Percentiles rank a stretch among this genome's conserved stretches.
phyloP scores from a whole-genome alignment of 371 early-diverging fungal genomes.

The Chytridium lagenaria region DNA sequence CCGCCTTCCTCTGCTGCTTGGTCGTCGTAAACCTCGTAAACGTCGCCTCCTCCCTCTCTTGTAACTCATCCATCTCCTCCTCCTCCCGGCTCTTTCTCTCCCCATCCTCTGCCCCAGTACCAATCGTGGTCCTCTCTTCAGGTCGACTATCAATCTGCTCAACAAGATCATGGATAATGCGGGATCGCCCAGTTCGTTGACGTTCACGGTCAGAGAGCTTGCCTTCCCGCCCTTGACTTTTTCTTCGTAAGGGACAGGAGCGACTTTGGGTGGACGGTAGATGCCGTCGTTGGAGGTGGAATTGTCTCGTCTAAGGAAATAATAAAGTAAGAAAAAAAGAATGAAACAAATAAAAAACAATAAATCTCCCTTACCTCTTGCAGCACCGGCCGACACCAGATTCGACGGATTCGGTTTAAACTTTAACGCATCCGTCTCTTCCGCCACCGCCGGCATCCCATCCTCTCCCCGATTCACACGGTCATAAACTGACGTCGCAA shows the following conservation, averaged over 20 bases:
- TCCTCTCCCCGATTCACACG: not conserved
- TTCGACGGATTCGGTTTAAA: constrained; percentile 88
- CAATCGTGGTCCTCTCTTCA: constrained; percentile 76
- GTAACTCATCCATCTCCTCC: constrained; percentile 67
- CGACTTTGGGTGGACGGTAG: constrained; percentile 88
- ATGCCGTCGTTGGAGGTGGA: constrained; percentile 55
- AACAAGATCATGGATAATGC: constrained; percentile 86
- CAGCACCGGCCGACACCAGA: constrained; percentile 60
- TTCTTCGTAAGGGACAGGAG: constrained; percentile 88
- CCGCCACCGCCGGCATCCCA: constrained; percentile 8
- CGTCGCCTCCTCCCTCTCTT: constrained; percentile 88
- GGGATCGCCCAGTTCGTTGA: constrained; percentile 74
- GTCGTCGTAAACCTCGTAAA: constrained; percentile 80
- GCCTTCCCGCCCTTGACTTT: constrained; percentile 34
- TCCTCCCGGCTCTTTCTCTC: constrained; percentile 53
- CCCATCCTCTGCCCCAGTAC: constrained; percentile 57
- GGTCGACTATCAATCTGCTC: constrained; percentile 87
- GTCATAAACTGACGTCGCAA: constrained; percentile 14
- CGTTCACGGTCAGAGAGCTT: constrained; percentile 43
- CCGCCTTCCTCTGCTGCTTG: constrained; percentile 70
- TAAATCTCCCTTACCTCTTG: constrained; percentile 48
- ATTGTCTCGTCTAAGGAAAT: not conserved
- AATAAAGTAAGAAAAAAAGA: not conserved
- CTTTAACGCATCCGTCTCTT: constrained; percentile 78
- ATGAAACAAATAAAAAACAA: not conserved